These are phyloP conservation scores for Fusarium sp. DNA, from an alignment of 2,329 filamentous ascomycete genomes.

Conservation along the genomic window DNA sequence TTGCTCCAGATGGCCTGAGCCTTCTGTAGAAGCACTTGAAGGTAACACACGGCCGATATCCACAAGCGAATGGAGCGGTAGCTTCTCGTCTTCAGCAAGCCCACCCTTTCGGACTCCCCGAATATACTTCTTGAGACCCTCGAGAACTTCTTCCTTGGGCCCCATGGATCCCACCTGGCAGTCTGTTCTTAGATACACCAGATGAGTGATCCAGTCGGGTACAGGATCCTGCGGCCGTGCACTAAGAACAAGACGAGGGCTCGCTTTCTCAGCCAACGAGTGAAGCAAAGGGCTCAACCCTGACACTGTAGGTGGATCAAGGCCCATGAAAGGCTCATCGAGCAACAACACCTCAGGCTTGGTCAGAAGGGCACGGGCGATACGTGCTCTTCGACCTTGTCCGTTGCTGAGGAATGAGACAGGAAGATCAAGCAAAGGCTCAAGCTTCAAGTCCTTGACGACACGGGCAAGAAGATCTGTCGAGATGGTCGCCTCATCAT, in stretches of 20 bases:
- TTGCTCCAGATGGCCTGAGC: conserved; percentile 1
- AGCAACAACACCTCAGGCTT: conserved; percentile 84
- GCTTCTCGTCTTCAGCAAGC: conserved; percentile 57
- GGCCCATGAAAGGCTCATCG: conserved; percentile 96
- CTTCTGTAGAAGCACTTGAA: conserved; percentile 33
- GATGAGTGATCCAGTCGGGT: conserved; percentile 90
- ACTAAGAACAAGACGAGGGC: conserved; percentile 80
- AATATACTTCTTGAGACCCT: conserved; percentile 61
- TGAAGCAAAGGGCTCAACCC: conserved; percentile 78
- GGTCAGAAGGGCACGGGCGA: conserved; percentile 84
- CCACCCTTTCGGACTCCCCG: conserved; percentile 58
- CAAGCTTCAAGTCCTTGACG: conserved; percentile 75
- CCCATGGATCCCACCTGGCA: conserved; percentile 75
- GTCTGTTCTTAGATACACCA: conserved; percentile 77
- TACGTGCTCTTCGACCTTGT: conserved; percentile 86
- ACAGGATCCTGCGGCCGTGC: conserved; percentile 87
- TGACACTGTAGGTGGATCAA: conserved; percentile 85
- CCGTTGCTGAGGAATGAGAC: conserved; percentile 94
- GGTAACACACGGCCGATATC: conserved; percentile 62
- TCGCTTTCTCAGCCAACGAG: conserved; percentile 71
- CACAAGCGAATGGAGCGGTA: conserved; percentile 60
- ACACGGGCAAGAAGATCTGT: conserved; percentile 68
- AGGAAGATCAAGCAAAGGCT: conserved; percentile 78
- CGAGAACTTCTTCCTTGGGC: conserved; percentile 70
- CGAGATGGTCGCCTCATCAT: conserved; percentile 61